Evolutionary conservation across 148 eudicot species (phyloP).

Genomic region (Euryodendron excelsum): DNA sequence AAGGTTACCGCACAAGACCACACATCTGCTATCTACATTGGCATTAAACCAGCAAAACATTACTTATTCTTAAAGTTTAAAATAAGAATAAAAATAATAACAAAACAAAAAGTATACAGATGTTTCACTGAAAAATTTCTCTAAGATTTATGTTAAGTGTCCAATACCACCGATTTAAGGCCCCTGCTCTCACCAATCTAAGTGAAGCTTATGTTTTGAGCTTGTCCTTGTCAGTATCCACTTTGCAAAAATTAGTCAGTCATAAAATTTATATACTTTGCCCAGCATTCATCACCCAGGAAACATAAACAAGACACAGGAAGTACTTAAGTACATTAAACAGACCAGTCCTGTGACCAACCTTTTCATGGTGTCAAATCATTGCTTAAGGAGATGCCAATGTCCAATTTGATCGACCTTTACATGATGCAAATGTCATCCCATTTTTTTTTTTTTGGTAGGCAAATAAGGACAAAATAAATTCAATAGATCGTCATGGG

Average conservation of each 20-base stretch:
- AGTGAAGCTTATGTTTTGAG: background rate
- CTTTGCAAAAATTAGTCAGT: background rate
- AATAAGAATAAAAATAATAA: no score
- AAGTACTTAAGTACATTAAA: no score
- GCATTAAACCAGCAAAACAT: background rate
- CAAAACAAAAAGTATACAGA: background rate
- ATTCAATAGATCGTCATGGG: no score
- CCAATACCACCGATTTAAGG: no score
- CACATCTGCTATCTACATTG: constrained; percentile 79
- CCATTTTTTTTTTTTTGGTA: no score
- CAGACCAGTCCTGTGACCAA: no score
- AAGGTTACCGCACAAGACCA: constrained; percentile 97
- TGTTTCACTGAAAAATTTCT: no score
- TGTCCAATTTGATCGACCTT: background rate
- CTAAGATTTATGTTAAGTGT: no score
- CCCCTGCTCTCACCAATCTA: background rate
- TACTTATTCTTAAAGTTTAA: background rate
- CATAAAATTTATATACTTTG: background rate
- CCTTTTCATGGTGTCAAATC: background rate
- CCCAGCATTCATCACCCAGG: background rate
- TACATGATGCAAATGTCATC: no score
- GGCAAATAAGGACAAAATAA: no score
- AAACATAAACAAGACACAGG: background rate
- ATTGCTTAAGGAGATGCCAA: background rate
- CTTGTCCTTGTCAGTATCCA: background rate